Conservation (phyloP, 192 early-diverging fungal genomes). For the Podila epigama region DNA sequence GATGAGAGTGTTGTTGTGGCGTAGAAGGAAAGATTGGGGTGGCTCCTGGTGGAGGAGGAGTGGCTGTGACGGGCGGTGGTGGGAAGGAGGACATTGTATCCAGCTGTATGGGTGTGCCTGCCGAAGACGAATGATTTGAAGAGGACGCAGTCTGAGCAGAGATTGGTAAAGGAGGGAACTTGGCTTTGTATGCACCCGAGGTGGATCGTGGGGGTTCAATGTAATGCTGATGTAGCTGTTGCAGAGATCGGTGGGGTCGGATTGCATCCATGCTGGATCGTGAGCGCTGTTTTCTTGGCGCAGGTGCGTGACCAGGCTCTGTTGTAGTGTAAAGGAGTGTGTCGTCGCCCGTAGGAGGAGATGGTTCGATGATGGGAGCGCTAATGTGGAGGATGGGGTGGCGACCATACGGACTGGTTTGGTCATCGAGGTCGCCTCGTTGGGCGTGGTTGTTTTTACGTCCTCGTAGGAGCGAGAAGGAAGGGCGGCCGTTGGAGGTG, state of each 20-base stretch:
- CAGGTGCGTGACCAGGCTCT: not conserved
- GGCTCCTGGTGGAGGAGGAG: conserved; percentile 1
- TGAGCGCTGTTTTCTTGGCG: not conserved
- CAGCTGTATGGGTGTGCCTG: not conserved
- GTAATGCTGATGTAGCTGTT: not conserved
- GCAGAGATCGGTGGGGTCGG: conserved; percentile 1
- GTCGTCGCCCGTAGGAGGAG: not conserved
- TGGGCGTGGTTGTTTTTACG: conserved; percentile 21
- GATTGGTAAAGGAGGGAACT: conserved; percentile 16
- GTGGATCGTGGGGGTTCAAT: conserved; percentile 8
- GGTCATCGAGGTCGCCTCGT: conserved; percentile 6
- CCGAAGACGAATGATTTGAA: too few species aligned
- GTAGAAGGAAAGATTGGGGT: not conserved
- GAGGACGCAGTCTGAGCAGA: not conserved
- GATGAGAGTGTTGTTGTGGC: too few species aligned
- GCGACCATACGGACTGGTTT: not conserved
- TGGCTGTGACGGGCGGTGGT: conserved; percentile 2
- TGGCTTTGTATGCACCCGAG: conserved; percentile 27
- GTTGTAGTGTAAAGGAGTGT: not conserved
- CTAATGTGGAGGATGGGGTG: conserved; percentile 15
- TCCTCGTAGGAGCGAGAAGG: conserved; percentile 22
- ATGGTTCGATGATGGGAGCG: conserved; percentile 21
- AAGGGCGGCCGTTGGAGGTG: conserved; percentile 14
- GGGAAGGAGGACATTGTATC: not conserved
- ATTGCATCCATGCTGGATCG: not conserved